Percentiles rank a stretch among this genome's conserved stretches.
These are phyloP conservation scores for Thalassiosira ordinaria DNA, from an alignment of 352 stramenopile species.

Conservation along the genomic window DNA sequence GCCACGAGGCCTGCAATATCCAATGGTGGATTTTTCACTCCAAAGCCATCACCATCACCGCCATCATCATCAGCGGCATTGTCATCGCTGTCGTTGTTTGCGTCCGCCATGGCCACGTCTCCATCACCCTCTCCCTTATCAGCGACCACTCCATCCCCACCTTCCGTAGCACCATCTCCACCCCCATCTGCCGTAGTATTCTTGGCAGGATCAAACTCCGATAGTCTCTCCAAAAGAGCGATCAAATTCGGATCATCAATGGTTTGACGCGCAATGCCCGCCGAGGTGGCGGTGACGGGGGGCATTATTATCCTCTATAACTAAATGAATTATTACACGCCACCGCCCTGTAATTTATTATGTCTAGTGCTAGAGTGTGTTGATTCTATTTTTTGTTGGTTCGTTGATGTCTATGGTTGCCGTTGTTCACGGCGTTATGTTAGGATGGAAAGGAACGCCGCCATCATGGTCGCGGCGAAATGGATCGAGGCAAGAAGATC, in stretches of 20 bases:
- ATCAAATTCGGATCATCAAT: constrained; percentile 74
- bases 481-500: too few relatives aligned
- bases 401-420: too few relatives aligned
- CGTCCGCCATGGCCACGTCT: constrained; percentile 10
- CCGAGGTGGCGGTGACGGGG: constrained; percentile 59
- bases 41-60: too few relatives aligned
- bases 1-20: constrained; percentile 65
- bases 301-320: constrained; percentile 59
- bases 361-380: too few relatives aligned
- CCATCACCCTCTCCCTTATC: background rate
- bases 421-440: too few relatives aligned
- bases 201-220: constrained; percentile 37
- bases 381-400: too few relatives aligned
- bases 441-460: too few relatives aligned
- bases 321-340: too few relatives aligned
- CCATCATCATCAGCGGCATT: background rate
- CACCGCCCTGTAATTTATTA: too few relatives aligned
- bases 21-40: constrained; percentile 27
- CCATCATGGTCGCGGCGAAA: too few relatives aligned
- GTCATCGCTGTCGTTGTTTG: background rate
- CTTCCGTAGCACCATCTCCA: background rate
- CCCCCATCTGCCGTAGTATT: background rate
- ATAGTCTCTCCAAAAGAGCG: constrained; percentile 48
- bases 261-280: constrained; percentile 72
- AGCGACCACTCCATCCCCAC: background rate